phyloP scores from a whole-genome alignment of 106 monocot genomes.

The Acanthochlamys bracteata region DNA sequence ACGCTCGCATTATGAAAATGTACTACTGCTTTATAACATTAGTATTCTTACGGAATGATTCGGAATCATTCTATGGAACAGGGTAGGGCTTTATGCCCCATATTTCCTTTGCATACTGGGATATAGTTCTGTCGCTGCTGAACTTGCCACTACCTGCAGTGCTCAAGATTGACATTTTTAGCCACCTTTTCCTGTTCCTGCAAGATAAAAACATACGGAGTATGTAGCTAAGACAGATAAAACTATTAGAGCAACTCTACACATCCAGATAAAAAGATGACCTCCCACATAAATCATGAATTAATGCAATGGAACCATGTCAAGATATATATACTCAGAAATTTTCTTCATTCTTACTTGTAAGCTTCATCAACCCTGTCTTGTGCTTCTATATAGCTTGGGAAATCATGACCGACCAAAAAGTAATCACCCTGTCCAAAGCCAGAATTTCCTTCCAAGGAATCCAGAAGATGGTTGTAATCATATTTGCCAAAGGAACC shows the following conservation, averaged over 20 bases:
- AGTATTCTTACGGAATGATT: not conserved
- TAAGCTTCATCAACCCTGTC: constrained; percentile 76
- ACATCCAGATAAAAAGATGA: too few relatives aligned
- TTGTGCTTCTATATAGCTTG: constrained; percentile 81
- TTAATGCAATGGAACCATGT: too few relatives aligned
- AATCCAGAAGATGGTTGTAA: constrained; percentile 71
- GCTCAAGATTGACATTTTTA: constrained; percentile 92
- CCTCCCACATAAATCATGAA: too few relatives aligned
- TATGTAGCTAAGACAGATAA: too few relatives aligned
- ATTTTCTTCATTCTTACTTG: constrained; percentile 39
- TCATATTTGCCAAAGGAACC: constrained; percentile 79
- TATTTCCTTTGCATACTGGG: constrained; percentile 81
- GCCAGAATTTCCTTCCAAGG: constrained; percentile 80
- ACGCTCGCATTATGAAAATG: too few relatives aligned
- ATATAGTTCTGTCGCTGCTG: constrained; percentile 88
- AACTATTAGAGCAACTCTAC: too few relatives aligned
- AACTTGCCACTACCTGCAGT: constrained; percentile 93
- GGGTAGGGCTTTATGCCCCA: constrained; percentile 64
- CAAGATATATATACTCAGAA: not conserved
- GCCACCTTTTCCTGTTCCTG: constrained; percentile 72
- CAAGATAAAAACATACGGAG: not conserved
- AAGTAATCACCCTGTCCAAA: constrained; percentile 92
- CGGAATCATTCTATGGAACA: constrained; percentile 28
- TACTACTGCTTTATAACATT: not conserved
- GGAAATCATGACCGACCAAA: constrained; percentile 86